Conservation (phyloP, 1,284 basidiomycete genomes). For the Caloboletus firmus region DNA sequence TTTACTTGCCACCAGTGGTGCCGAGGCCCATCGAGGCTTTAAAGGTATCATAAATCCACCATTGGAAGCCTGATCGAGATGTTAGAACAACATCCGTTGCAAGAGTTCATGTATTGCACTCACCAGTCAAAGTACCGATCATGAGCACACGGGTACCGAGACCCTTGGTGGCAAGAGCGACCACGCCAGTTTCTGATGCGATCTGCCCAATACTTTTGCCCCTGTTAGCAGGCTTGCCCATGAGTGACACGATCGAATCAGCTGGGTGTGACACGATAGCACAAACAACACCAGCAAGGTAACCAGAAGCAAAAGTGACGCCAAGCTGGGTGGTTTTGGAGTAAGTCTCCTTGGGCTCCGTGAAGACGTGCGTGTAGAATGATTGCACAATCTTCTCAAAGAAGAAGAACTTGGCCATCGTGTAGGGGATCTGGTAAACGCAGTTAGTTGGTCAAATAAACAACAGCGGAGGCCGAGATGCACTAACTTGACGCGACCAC, state of each 20-base stretch:
- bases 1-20: constrained; percentile 80
- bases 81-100: not conserved
- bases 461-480: not conserved
- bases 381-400: constrained; percentile 76
- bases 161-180: constrained; percentile 69
- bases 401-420: constrained; percentile 87
- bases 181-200: constrained; percentile 62
- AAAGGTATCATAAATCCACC: constrained; percentile 86
- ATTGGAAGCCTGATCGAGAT: constrained; percentile 63
- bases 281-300: constrained; percentile 79
- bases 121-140: constrained; percentile 73
- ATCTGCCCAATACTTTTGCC: constrained; percentile 70
- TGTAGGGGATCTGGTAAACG: constrained; percentile 67
- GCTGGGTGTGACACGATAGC: constrained; percentile 82
- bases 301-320: constrained; percentile 79
- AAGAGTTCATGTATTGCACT: constrained; percentile 14
- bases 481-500: constrained; percentile 74
- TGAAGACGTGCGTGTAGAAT: constrained; percentile 77
- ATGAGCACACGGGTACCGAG: constrained; percentile 77
- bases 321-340: constrained; percentile 72
- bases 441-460: not conserved
- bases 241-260: constrained; percentile 76
- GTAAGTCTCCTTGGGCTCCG: constrained; percentile 70
- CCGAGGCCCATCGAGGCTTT: constrained; percentile 77
- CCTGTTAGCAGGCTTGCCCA: constrained; percentile 74